Evolutionary conservation across 2,329 filamentous ascomycete genomes (phyloP).

Genomic region (Stachybotrys chlorohalonatus): DNA sequence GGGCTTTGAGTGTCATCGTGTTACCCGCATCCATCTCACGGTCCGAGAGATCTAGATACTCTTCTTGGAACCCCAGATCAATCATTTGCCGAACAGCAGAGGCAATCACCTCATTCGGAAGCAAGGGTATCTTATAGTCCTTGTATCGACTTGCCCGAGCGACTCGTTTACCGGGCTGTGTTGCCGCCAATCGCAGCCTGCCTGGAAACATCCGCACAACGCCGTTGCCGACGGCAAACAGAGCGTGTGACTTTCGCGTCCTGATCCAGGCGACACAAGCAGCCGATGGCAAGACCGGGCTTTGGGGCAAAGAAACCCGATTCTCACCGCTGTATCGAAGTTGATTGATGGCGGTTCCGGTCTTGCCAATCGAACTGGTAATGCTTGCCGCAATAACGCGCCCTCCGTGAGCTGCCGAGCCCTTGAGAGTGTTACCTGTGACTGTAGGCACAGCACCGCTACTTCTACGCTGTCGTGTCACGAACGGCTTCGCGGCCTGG

Average conservation of each 20-base stretch:
- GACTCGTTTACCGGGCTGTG: conserved; percentile 42
- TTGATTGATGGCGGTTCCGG: conserved; percentile 59
- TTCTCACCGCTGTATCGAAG: conserved; percentile 69
- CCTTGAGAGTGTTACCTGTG: conserved; percentile 38
- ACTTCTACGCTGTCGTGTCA: conserved; percentile 41
- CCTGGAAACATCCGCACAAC: conserved; percentile 57
- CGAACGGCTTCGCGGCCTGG: conserved; percentile 54
- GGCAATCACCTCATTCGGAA: conserved; percentile 51
- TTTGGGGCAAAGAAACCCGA: conserved; percentile 57
- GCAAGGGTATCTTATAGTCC: conserved; percentile 57
- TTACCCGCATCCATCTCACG: conserved; percentile 45
- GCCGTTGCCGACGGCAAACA: conserved; percentile 59
- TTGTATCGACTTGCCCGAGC: conserved; percentile 49
- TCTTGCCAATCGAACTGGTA: conserved; percentile 64
- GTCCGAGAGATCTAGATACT: conserved; percentile 44
- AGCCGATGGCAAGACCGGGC: conserved; percentile 41
- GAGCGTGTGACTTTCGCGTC: conserved; percentile 49
- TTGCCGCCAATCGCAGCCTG: conserved; percentile 44
- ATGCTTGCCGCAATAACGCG: conserved; percentile 66
- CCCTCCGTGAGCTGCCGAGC: conserved; percentile 59
- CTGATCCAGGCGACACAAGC: conserved; percentile 59
- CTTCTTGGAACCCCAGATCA: conserved; percentile 39
- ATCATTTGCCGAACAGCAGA: conserved; percentile 47
- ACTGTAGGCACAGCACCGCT: conserved; percentile 25
- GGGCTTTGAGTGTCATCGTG: conserved; percentile 40